Evolutionary conservation across 2,329 filamentous ascomycete genomes (phyloP).

Genomic region (Falciphora oryzae): DNA sequence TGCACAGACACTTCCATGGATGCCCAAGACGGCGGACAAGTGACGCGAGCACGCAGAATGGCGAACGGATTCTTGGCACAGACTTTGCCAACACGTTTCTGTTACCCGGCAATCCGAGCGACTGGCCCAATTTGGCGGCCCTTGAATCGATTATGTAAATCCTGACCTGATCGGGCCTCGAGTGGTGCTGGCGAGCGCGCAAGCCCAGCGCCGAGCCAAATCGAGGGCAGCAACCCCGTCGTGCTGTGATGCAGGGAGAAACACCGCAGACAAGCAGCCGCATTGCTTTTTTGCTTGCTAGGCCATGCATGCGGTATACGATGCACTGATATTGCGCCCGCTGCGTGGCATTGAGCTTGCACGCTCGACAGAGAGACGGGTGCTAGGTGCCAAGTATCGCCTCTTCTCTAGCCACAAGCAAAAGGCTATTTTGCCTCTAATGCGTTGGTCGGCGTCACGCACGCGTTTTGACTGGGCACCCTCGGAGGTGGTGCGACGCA

Average conservation of each 20-base stretch:
- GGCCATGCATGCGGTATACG: not conserved
- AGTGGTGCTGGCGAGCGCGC: too few species aligned
- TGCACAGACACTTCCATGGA: too few species aligned
- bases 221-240: not conserved
- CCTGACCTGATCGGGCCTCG: too few species aligned
- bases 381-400: not conserved
- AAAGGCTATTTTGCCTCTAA: not conserved
- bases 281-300: not conserved
- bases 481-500: not conserved
- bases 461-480: not conserved
- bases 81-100: not conserved
- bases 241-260: not conserved
- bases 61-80: not conserved
- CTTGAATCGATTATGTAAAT: not conserved
- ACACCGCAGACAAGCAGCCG: not conserved
- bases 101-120: too few species aligned
- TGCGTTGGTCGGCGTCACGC: not conserved
- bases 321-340: too few species aligned
- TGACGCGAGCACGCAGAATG: not conserved
- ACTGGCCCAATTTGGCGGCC: not conserved
- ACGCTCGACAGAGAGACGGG: too few species aligned
- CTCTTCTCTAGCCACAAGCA: not conserved
- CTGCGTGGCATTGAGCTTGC: not conserved
- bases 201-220: too few species aligned
- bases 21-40: not conserved